Evolutionary conservation across 2,329 filamentous ascomycete genomes (phyloP).

Genomic region (Berkeleyomyces rouxiae): DNA sequence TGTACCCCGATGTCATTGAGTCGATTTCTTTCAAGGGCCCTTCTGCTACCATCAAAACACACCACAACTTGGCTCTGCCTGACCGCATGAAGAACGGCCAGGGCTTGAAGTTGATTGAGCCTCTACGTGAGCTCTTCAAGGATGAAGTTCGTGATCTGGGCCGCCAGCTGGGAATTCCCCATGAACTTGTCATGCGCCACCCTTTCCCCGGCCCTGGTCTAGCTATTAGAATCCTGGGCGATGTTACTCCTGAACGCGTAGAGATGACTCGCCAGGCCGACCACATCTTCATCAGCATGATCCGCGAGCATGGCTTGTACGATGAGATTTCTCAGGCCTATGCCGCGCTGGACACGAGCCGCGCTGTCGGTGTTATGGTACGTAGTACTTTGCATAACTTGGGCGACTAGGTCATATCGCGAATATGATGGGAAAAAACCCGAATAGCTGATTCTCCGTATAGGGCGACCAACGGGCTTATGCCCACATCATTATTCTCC

Average conservation of each 20-base stretch:
- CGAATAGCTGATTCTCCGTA: background rate
- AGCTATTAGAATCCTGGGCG: constrained; percentile 66
- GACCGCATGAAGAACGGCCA: constrained; percentile 31
- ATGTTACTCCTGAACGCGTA: constrained; percentile 65
- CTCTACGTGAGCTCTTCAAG: constrained; percentile 66
- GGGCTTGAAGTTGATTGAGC: constrained; percentile 55
- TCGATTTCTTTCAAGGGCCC: constrained; percentile 31
- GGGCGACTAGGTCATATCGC: background rate
- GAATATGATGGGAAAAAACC: background rate
- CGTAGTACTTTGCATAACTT: constrained; percentile 3
- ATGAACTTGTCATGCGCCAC: constrained; percentile 20
- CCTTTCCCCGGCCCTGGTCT: constrained; percentile 34
- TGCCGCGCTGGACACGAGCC: constrained; percentile 13
- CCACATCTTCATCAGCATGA: constrained; percentile 59
- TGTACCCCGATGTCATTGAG: constrained; percentile 42
- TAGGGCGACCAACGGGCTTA: constrained; percentile 50
- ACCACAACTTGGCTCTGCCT: constrained; percentile 56
- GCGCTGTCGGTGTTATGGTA: constrained; percentile 15
- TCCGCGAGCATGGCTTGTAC: constrained; percentile 56
- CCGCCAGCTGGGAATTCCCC: constrained; percentile 20
- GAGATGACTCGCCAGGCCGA: constrained; percentile 65
- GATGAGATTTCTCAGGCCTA: constrained; percentile 28
- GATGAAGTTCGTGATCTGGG: constrained; percentile 30
- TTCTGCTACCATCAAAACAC: constrained; percentile 38
- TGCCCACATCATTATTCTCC: constrained; percentile 23